These are phyloP conservation scores for Leishmania braziliensis DNA, from an alignment of 208 protist species.

Conservation along the genomic window DNA sequence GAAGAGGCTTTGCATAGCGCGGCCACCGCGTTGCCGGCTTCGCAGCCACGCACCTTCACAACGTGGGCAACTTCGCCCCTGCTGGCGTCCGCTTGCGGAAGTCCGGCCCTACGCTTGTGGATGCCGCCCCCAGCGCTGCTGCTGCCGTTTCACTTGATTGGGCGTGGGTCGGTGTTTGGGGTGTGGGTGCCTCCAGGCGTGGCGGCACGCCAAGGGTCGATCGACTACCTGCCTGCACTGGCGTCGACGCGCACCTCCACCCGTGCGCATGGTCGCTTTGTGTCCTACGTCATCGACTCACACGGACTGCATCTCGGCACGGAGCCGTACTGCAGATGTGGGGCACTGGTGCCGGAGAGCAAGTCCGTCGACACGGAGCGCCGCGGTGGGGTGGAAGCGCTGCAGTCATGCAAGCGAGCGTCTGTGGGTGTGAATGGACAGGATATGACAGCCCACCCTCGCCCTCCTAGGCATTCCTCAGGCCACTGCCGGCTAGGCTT, in stretches of 20 bases:
- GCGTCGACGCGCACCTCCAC: neutral
- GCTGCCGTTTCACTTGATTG: conserved; percentile 59
- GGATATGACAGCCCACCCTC: neutral
- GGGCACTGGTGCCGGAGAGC: neutral
- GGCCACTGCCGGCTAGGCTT: conserved; percentile 8
- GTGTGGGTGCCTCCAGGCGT: conserved; percentile 40
- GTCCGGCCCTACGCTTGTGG: conserved; percentile 13
- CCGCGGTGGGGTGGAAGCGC: neutral
- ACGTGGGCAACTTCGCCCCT: neutral
- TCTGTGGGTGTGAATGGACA: neutral
- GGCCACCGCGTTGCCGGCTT: neutral
- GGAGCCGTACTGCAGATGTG: neutral
- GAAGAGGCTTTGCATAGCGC: conserved; percentile 43
- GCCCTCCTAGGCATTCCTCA: neutral
- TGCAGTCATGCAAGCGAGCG: neutral
- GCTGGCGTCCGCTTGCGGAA: neutral
- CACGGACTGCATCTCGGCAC: conserved; percentile 12
- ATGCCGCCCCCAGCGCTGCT: conserved; percentile 68
- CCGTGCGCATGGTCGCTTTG: conserved; percentile 2
- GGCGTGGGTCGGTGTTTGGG: conserved; percentile 41
- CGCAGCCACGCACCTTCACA: neutral
- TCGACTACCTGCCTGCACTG: neutral
- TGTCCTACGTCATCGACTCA: conserved; percentile 13
- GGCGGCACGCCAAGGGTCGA: too few relatives aligned
- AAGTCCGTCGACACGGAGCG: too few relatives aligned